phyloP scores from a whole-genome alignment of 2,329 filamentous ascomycete species.

The Venturia effusa region DNA sequence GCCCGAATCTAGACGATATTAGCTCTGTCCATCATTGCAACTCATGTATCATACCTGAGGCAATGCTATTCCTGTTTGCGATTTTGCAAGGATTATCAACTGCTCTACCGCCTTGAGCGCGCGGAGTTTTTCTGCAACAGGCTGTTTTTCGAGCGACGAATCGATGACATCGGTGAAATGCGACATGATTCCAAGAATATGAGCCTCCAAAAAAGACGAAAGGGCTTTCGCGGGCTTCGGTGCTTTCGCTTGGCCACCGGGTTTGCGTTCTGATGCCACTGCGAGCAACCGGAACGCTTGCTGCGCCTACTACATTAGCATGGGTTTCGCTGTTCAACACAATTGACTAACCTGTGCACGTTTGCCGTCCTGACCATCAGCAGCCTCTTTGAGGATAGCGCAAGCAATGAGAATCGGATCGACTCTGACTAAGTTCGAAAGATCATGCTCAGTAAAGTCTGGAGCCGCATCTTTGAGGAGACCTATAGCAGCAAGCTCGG shows the following conservation, averaged over 20 bases:
- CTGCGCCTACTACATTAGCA: slow-evolving; percentile 24
- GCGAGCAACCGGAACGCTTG: slow-evolving; percentile 39
- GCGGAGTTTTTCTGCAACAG: slow-evolving; percentile 57
- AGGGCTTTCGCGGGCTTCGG: slow-evolving; percentile 47
- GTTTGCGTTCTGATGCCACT: slow-evolving; percentile 39
- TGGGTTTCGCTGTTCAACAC: not conserved
- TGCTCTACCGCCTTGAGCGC: slow-evolving; percentile 78
- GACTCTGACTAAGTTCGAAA: slow-evolving; percentile 59
- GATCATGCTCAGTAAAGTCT: slow-evolving; percentile 53
- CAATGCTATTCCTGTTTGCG: slow-evolving; percentile 64
- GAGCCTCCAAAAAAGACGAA: slow-evolving; percentile 65
- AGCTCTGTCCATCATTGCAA: not conserved
- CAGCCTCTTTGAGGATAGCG: slow-evolving; percentile 71
- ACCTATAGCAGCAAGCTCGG: slow-evolving; percentile 57
- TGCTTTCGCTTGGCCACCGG: slow-evolving; percentile 31
- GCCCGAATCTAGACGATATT: slow-evolving; percentile 58
- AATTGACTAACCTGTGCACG: slow-evolving; percentile 43
- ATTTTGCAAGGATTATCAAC: slow-evolving; percentile 68
- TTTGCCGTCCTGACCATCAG: slow-evolving; percentile 49
- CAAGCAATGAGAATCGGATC: slow-evolving; percentile 68
- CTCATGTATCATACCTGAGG: slow-evolving; percentile 56
- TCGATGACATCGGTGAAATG: slow-evolving; percentile 71
- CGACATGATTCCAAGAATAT: slow-evolving; percentile 80
- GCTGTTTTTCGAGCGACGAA: slow-evolving; percentile 48
- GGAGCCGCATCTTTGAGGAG: slow-evolving; percentile 58